Evolutionary conservation across 2,329 filamentous ascomycete species (phyloP).

Genomic region (Sporothrix schenckii): DNA sequence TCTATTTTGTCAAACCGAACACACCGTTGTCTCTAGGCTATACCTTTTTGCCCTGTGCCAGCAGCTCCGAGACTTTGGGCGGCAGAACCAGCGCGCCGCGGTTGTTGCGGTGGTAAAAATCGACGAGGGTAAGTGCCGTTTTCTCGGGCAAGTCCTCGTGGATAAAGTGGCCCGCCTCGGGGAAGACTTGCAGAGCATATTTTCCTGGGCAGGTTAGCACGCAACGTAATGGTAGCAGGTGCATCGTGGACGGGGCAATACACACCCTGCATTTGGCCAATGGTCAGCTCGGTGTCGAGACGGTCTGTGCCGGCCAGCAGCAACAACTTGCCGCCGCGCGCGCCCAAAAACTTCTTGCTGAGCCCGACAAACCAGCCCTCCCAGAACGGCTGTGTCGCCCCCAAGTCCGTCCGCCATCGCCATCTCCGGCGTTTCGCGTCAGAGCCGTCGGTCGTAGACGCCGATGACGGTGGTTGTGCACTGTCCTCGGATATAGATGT

Average conservation of each 20-base stretch:
- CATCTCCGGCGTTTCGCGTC: slow-evolving; percentile 55
- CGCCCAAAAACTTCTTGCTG: slow-evolving; percentile 82
- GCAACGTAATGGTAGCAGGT: not conserved
- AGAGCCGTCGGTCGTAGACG: not conserved
- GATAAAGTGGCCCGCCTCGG: slow-evolving; percentile 93
- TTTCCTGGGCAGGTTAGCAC: slow-evolving; percentile 60
- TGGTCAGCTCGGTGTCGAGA: slow-evolving; percentile 87
- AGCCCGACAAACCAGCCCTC: slow-evolving; percentile 89
- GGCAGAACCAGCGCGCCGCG: slow-evolving; percentile 81
- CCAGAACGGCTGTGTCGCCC: slow-evolving; percentile 86
- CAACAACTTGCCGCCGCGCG: slow-evolving; percentile 80
- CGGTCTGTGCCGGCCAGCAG: slow-evolving; percentile 87
- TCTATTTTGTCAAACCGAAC: not conserved
- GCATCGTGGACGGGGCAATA: slow-evolving; percentile 21
- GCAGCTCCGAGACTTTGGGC: slow-evolving; percentile 81
- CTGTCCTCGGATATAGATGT: slow-evolving; percentile 23
- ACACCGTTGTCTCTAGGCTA: slow-evolving; percentile 37
- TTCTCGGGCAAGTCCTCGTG: slow-evolving; percentile 94
- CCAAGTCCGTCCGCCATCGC: slow-evolving; percentile 85
- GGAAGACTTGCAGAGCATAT: slow-evolving; percentile 92
- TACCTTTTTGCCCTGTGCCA: slow-evolving; percentile 64
- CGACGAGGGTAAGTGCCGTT: slow-evolving; percentile 79
- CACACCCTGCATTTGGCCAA: slow-evolving; percentile 93
- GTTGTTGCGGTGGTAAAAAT: slow-evolving; percentile 93
- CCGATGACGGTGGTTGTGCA: not conserved